phyloP scores from a whole-genome alignment of 805 yeast genomes.

The Maudiozyma serrabonitensis region DNA sequence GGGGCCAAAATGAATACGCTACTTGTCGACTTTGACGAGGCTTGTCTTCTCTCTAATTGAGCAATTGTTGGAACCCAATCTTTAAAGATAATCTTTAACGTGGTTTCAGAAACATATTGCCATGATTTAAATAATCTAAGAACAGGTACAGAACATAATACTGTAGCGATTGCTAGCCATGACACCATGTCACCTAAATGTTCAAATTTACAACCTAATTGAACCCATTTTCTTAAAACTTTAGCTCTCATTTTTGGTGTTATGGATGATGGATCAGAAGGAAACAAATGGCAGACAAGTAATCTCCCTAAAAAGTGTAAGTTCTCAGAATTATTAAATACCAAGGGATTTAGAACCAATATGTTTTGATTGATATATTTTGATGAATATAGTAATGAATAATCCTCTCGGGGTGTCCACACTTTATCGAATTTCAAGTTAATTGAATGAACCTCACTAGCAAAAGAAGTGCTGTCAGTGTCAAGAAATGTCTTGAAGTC shows the following conservation, averaged over 20 bases:
- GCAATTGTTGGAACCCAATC: slow-evolving; percentile 93
- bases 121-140: slow-evolving; percentile 66
- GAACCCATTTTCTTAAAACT: slow-evolving; percentile 73
- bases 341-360: slow-evolving; percentile 56
- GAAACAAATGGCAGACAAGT: slow-evolving; percentile 57
- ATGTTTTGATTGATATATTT: slow-evolving; percentile 21
- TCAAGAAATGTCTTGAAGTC: slow-evolving; percentile 43
- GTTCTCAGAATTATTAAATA: slow-evolving; percentile 56
- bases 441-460: slow-evolving; percentile 55
- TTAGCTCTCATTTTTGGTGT: slow-evolving; percentile 41
- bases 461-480: slow-evolving; percentile 43
- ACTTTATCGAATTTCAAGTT: slow-evolving; percentile 51
- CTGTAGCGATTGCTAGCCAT: slow-evolving; percentile 84
- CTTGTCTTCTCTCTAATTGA: slow-evolving; percentile 71
- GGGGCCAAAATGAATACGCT: slow-evolving; percentile 68
- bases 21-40: slow-evolving; percentile 46
- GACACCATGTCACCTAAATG: slow-evolving; percentile 85
- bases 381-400: slow-evolving; percentile 57
- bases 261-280: slow-evolving; percentile 6
- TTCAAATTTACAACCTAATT: slow-evolving; percentile 68
- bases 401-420: slow-evolving; percentile 79
- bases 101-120: slow-evolving; percentile 55
- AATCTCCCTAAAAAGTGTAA: slow-evolving; percentile 73
- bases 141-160: slow-evolving; percentile 73
- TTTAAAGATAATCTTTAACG: slow-evolving; percentile 50